phyloP scores from a whole-genome alignment of 139 green algal species.

The Limnomonas spitsbergensis region DNA sequence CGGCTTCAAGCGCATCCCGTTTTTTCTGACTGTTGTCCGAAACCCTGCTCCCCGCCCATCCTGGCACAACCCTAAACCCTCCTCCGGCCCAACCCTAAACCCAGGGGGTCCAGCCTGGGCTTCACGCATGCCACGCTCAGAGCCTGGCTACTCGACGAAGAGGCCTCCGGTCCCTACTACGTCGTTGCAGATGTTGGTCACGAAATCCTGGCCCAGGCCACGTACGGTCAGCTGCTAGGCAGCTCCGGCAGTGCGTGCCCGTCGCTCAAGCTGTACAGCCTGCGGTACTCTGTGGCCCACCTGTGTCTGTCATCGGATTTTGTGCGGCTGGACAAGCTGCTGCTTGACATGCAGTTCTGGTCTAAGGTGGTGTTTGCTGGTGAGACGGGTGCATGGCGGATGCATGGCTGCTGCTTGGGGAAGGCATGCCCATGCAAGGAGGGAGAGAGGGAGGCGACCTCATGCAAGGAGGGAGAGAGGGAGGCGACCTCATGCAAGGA shows the following conservation, averaged over 20 bases:
- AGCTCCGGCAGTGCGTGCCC: neutral
- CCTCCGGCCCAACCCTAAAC: too few relatives aligned
- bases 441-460: too few relatives aligned
- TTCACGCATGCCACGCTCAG: neutral
- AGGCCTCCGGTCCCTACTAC: neutral
- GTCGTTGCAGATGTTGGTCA: neutral
- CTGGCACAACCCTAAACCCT: too few relatives aligned
- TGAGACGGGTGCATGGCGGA: too few relatives aligned
- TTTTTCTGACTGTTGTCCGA: too few relatives aligned
- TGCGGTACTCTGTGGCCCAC: neutral
- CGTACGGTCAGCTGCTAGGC: neutral
- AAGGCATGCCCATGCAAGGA: too few relatives aligned
- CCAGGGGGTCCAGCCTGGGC: neutral
- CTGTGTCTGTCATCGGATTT: neutral
- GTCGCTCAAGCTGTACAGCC: neutral
- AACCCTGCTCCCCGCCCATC: too few relatives aligned
- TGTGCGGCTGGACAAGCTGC: neutral
- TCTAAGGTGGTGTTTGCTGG: neutral
- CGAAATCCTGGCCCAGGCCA: neutral
- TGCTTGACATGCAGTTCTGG: neutral
- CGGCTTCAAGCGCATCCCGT: too few relatives aligned
- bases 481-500: too few relatives aligned
- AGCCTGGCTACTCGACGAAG: neutral
- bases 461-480: too few relatives aligned
- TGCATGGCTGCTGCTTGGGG: too few relatives aligned